Evolutionary conservation across 164 flowering plant genomes (phyloP).

Genomic region (Hamamelis virginiana): DNA sequence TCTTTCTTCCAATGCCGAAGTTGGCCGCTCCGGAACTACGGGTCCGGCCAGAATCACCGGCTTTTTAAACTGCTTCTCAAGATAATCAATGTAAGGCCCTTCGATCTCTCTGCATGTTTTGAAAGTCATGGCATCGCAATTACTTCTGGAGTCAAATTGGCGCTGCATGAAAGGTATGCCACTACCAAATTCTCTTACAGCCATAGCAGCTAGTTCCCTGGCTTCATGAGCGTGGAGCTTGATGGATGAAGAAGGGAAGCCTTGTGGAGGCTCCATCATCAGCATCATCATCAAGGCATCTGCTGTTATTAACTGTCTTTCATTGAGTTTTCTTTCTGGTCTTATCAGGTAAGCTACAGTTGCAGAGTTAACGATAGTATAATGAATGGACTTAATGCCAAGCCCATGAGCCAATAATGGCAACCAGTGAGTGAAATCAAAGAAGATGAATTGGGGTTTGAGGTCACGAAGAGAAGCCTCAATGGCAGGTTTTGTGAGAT

Average conservation of each 20-base stretch:
- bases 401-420: constrained; percentile 23
- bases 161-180: constrained; percentile 2
- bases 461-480: constrained; percentile 12
- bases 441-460: constrained; percentile 36
- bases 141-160: not conserved
- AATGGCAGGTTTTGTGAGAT: constrained; percentile 17
- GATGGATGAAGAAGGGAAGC: constrained; percentile 29
- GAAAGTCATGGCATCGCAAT: constrained; percentile 19
- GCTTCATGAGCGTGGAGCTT: constrained; percentile 26
- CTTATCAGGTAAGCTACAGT: constrained; percentile 13
- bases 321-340: constrained; percentile 12
- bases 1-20: not conserved
- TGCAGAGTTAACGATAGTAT: constrained; percentile 29
- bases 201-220: not conserved
- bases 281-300: no score
- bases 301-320: constrained; percentile 2
- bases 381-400: constrained; percentile 35
- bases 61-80: constrained; percentile 19
- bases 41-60: constrained; percentile 29
- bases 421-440: constrained; percentile 39
- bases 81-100: constrained; percentile 22
- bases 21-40: not conserved
- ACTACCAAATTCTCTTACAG: not conserved
- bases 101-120: constrained; percentile 31
- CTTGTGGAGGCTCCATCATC: constrained; percentile 20